phyloP scores from a whole-genome alignment of 495 filamentous ascomycete species.

The Lepidopterella palustris region DNA sequence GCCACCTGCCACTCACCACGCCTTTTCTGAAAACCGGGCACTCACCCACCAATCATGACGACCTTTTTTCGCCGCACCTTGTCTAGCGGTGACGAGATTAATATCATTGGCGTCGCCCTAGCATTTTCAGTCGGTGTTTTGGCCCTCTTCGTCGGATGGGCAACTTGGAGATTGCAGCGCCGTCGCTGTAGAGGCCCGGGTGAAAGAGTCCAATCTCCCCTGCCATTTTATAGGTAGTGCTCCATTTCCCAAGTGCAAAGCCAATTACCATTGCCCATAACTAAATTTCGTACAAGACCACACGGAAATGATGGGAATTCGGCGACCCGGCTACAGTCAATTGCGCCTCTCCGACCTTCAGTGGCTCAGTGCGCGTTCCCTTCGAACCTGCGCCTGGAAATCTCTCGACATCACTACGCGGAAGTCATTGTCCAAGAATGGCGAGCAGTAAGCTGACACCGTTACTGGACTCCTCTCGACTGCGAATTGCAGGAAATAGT shows the following conservation, averaged over 20 bases:
- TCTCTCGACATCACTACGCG: not conserved
- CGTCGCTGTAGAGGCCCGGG: not conserved
- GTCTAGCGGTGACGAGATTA: not conserved
- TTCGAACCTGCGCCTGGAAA: not conserved
- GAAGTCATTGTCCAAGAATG: not conserved
- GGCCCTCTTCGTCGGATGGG: not conserved
- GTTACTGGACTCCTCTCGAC: no score
- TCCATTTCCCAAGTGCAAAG: not conserved
- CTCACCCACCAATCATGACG: not conserved
- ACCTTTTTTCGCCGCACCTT: not conserved
- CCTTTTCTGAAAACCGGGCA: no score
- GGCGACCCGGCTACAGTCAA: not conserved
- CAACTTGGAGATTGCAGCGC: not conserved
- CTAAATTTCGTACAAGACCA: not conserved
- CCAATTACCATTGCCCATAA: not conserved
- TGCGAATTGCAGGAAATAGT: no score
- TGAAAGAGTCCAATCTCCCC: not conserved
- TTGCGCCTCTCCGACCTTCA: not conserved
- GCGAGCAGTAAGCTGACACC: not conserved
- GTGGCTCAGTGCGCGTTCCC: not conserved
- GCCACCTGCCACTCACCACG: constrained; percentile 9
- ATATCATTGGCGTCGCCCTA: not conserved
- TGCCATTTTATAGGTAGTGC: not conserved
- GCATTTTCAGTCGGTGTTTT: not conserved
- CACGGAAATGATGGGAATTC: not conserved